Evolutionary conservation across 2,329 filamentous ascomycete genomes (phyloP), one percentile per base, ranked within the genome.

Genomic region (Orbilia javanica): DNA sequence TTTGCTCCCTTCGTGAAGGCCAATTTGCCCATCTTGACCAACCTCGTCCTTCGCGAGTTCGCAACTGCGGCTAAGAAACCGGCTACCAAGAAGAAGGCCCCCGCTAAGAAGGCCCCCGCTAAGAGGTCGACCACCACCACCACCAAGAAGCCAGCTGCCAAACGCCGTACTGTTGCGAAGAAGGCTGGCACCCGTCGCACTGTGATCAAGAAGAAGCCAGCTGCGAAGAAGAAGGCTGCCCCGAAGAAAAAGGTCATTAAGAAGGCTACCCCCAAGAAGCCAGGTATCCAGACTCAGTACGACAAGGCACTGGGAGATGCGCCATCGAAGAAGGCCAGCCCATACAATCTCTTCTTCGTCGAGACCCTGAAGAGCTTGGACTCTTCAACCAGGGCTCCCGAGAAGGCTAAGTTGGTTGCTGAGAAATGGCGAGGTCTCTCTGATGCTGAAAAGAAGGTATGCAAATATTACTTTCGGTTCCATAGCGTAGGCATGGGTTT

Each of bases 1-100:
- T 60, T 78, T 39, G 73, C 62, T 67, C 73, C 73, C 42, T 78
- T 78, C 74, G 62, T 78, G 22, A 78, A 78, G 52, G 74, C 74
- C 62, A 78, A 78, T 39, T 46, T 78, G 10, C 74, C 74, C 6
- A 50, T 71, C 63, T 31, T 78, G 34, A 66, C 67, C 52, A 66
- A 48, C 29, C 50, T 78, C 20, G 62, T 67, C 15, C 62, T 78
- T 55, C 74, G 74, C 62, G 74, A 72, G 50, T 78, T 72, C 25
- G 74, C 74, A 11, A 78, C 74, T 15, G 74, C 74, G 15, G 31
- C 46, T 25, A 78, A 77, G 52, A 77, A 72, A 63, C 31, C 62
- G 5, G 22, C 27, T 20, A 31, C 42, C 10, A 69, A 65, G 46
- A 66, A 66, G 34, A 53, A 27, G 18, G 27, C 63, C 18, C 11